A percentile compares a stretch with the other conserved stretches of the same genome.
Conservation (phyloP, 176 grass and related monocot species). For the Metroxylon sagu region DNA sequence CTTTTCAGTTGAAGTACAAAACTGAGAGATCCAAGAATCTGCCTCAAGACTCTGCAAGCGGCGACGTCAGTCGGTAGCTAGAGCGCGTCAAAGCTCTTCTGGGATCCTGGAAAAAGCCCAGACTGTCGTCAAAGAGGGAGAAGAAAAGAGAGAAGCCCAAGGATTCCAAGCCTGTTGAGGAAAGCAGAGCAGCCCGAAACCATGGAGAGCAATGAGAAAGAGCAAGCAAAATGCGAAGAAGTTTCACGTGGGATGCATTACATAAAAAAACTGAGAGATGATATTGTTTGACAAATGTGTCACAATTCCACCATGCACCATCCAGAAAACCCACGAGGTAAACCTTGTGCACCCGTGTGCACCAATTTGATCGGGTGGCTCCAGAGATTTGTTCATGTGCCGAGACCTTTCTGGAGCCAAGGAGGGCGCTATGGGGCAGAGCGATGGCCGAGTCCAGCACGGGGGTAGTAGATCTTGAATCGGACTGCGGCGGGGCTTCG, state of each 20-base stretch:
- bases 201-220: constrained; percentile 12
- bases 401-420: constrained; percentile 37
- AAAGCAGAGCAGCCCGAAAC: neutral
- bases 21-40: neutral
- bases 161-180: neutral
- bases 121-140: constrained; percentile 16
- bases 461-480: too few relatives aligned
- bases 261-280: constrained; percentile 9
- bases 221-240: constrained; percentile 64
- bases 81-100: constrained; percentile 37
- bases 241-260: constrained; percentile 87
- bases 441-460: constrained; percentile 12
- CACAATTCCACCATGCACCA: constrained; percentile 22
- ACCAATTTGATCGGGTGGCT: too few relatives aligned
- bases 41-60: neutral
- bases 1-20: too few relatives aligned
- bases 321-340: constrained; percentile 36
- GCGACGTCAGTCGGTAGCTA: constrained; percentile 13
- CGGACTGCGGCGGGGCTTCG: too few relatives aligned
- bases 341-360: constrained; percentile 17
- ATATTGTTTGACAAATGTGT: constrained; percentile 6
- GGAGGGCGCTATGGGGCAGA: neutral
- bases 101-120: constrained; percentile 30
- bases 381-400: constrained; percentile 24
- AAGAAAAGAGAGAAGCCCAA: constrained; percentile 20